Evolutionary conservation across 768 basidiomycete genomes (phyloP), one percentile per base, ranked within the genome.

Genomic region (Cystoderma amianthinum): DNA sequence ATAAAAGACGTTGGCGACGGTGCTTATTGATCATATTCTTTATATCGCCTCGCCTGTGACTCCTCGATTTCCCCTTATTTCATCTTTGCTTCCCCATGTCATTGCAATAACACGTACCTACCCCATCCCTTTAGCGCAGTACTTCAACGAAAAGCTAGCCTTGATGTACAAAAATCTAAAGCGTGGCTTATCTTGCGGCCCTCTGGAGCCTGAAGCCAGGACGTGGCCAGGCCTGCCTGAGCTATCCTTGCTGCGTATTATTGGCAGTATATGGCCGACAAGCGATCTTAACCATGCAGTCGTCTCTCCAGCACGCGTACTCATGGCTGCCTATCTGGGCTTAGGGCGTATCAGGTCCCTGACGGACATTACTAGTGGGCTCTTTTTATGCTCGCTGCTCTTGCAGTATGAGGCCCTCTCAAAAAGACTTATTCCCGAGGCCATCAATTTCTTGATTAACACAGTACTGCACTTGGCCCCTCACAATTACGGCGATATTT

Each of bases 131-230:
- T 70, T 82, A 5, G 93, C 94, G 1, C 73, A 78, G 39, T 74
- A 79, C 53, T 90, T 94, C 60, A 77, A 86, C 45, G 67, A 74
- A 20, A 98, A 97, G 61, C 71, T 98, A 33, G 64, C 70, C 7
- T 62, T 96, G 4, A 96, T 98, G 91, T 82, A 97, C 60, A 93
- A 92, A 68, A 96, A 97, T 57, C 76, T 98, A 41, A 78, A 78
- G 38, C 81, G 81, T 6, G 94, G 93, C 5, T 65, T 99, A 13
- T 74, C 82, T 2, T 71, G 70, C 5, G 90, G 88, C 1, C 67
- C 87, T 0, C 64, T 76, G 11, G 64, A 73, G 18, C 58, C 58
- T 0, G 67, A 76, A 6, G 70, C 89, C 2, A 87, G 78, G 64
- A 97, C 91, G 0, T 98, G 90, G 83, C 95, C 96, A 4, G 84